Conservation (phyloP, 1,139 yeast species). For the Geotrichum carabidarum region DNA sequence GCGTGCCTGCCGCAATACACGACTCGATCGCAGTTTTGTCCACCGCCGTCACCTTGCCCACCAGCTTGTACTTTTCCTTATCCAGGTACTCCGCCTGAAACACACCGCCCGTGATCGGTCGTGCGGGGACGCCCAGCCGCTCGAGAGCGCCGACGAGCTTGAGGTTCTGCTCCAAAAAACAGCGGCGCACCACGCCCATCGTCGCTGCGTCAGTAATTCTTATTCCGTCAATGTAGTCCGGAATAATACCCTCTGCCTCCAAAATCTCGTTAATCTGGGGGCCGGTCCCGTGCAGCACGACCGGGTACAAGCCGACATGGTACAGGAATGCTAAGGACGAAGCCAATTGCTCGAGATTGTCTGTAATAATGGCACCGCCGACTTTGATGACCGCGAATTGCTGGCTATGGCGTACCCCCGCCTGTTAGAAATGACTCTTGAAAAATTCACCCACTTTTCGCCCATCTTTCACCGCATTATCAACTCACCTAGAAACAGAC, state of each 20-base stretch:
- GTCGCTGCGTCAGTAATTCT: slow-evolving; percentile 92
- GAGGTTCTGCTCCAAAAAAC: slow-evolving; percentile 91
- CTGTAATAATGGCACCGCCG: slow-evolving; percentile 97
- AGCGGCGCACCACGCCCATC: slow-evolving; percentile 90
- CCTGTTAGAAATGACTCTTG: neutral
- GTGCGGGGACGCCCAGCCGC: slow-evolving; percentile 91
- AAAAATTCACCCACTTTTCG: neutral
- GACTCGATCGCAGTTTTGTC: slow-evolving; percentile 91
- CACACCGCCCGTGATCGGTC: slow-evolving; percentile 97
- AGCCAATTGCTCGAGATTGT: slow-evolving; percentile 89
- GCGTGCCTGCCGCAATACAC: slow-evolving; percentile 88
- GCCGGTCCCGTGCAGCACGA: slow-evolving; percentile 95
- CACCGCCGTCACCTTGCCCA: slow-evolving; percentile 80
- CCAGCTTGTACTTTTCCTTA: slow-evolving; percentile 82
- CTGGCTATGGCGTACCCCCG: slow-evolving; percentile 55
- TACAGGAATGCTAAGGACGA: slow-evolving; percentile 91
- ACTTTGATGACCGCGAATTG: slow-evolving; percentile 97
- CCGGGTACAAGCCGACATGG: slow-evolving; percentile 94
- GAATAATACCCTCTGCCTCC: slow-evolving; percentile 92
- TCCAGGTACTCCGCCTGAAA: slow-evolving; percentile 90
- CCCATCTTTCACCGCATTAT: no score
- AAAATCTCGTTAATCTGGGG: slow-evolving; percentile 93
- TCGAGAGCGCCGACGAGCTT: slow-evolving; percentile 92
- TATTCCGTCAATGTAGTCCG: slow-evolving; percentile 92
- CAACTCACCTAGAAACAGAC: slow-evolving; percentile 51